Percentiles rank a stretch among this genome's conserved stretches.
These are phyloP conservation scores for Exophiala alcalophila DNA, from an alignment of 2,329 filamentous ascomycete species.

Conservation along the genomic window DNA sequence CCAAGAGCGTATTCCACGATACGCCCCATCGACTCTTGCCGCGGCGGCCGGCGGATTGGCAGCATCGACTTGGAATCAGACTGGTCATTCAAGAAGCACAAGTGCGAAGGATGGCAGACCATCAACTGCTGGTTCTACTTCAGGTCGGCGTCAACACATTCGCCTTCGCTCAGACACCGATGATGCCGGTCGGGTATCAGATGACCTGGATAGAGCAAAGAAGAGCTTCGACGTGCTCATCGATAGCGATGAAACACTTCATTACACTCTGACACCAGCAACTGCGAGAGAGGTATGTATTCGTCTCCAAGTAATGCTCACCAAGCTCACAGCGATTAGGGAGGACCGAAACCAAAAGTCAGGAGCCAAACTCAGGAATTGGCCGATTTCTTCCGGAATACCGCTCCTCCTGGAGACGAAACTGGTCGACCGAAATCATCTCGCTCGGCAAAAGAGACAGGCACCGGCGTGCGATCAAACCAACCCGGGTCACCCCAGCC, in stretches of 20 bases:
- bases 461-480: slow-evolving; percentile 30
- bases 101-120: slow-evolving; percentile 23
- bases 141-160: slow-evolving; percentile 25
- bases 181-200: slow-evolving; percentile 18
- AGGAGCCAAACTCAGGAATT: slow-evolving; percentile 36
- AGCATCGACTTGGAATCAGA: slow-evolving; percentile 4
- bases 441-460: slow-evolving; percentile 20
- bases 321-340: slow-evolving; percentile 2
- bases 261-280: slow-evolving; percentile 76
- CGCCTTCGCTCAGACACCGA: slow-evolving; percentile 26
- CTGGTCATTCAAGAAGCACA: slow-evolving; percentile 18
- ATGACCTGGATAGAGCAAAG: slow-evolving; percentile 51
- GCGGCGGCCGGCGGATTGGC: not conserved
- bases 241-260: slow-evolving; percentile 76
- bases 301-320: slow-evolving; percentile 7
- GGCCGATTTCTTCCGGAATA: slow-evolving; percentile 40
- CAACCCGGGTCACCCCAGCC: slow-evolving; percentile 16
- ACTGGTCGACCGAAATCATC: slow-evolving; percentile 17
- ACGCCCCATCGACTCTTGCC: slow-evolving; percentile 14
- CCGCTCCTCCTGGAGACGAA: slow-evolving; percentile 34
- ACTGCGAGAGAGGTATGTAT: slow-evolving; percentile 70
- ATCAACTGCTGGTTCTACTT: slow-evolving; percentile 21
- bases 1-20: slow-evolving; percentile 10
- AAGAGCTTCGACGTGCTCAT: slow-evolving; percentile 76
- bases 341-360: slow-evolving; percentile 33